Conservation (phyloP, 1,284 basidiomycete species). For the Kwoniella shivajii region DNA sequence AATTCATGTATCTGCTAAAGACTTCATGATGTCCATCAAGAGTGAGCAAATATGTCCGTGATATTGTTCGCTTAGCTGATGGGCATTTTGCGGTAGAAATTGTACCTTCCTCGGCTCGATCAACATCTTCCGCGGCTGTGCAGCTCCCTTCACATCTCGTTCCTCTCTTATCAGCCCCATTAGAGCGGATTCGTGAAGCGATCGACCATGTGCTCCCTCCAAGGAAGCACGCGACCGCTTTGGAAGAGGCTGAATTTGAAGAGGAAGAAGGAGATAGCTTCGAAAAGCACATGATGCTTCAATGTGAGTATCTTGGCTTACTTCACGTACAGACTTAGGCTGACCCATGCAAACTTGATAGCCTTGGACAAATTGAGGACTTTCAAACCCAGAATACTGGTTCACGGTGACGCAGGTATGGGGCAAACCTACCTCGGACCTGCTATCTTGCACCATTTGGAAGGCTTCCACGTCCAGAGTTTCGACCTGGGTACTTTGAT, state of each 20-base stretch:
- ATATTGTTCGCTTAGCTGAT: slow-evolving; percentile 6
- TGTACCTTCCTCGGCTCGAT: slow-evolving; percentile 91
- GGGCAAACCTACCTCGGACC: slow-evolving; percentile 89
- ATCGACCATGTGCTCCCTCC: slow-evolving; percentile 72
- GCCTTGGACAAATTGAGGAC: slow-evolving; percentile 90
- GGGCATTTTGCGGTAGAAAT: slow-evolving; percentile 63
- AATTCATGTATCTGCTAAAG: slow-evolving; percentile 81
- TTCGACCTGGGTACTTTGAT: slow-evolving; percentile 87
- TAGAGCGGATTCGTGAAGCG: slow-evolving; percentile 71
- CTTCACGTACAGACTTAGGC: too few species aligned
- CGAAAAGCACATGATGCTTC: slow-evolving; percentile 77
- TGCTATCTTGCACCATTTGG: slow-evolving; percentile 87
- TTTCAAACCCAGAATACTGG: slow-evolving; percentile 83
- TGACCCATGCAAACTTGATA: too few species aligned
- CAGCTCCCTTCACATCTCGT: slow-evolving; percentile 85
- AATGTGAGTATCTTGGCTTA: slow-evolving; percentile 69
- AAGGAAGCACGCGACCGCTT: slow-evolving; percentile 71
- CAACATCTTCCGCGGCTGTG: slow-evolving; percentile 78
- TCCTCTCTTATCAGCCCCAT: slow-evolving; percentile 69
- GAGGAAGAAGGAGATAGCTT: slow-evolving; percentile 72
- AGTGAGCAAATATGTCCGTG: slow-evolving; percentile 61
- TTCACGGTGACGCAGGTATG: slow-evolving; percentile 83
- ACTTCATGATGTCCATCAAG: slow-evolving; percentile 98
- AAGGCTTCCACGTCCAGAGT: slow-evolving; percentile 93
- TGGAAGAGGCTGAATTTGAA: slow-evolving; percentile 94